Percentiles rank a stretch among this genome's conserved stretches.
Evolutionary conservation across 129 eudicot genomes (phyloP).

Genomic region (Escallonia rubra): DNA sequence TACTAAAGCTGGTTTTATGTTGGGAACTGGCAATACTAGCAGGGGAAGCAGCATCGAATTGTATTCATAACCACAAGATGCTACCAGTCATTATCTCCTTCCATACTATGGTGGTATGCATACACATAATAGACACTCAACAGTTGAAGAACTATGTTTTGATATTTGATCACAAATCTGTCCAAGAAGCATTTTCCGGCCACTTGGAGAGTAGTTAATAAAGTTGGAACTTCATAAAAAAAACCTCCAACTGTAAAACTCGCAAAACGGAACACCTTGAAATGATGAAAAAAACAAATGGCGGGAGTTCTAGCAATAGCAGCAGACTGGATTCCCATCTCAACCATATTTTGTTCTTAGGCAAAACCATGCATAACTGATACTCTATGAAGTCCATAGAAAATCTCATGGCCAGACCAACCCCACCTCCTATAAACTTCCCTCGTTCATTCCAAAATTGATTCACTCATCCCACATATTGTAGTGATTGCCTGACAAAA

Average conservation of each 20-base stretch:
- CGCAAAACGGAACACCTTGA: not conserved
- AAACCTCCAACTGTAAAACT: not conserved
- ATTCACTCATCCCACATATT: not conserved
- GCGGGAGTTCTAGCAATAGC: not conserved
- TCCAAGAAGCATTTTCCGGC: not conserved
- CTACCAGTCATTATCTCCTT: not conserved
- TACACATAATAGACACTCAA: not conserved
- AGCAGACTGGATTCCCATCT: conserved; percentile 9
- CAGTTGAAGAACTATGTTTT: not conserved
- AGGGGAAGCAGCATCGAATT: too few relatives aligned
- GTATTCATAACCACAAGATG: too few relatives aligned
- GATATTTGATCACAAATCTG: not conserved
- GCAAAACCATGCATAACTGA: not conserved
- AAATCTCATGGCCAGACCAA: conserved; percentile 10
- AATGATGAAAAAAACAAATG: not conserved
- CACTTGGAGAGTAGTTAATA: not conserved
- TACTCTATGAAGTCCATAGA: not conserved
- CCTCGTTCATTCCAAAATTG: not conserved
- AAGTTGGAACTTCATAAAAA: not conserved
- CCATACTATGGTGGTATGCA: too few relatives aligned
- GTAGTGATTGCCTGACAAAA: not conserved
- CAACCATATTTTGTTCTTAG: conserved; percentile 4
- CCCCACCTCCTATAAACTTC: conserved; percentile 13
- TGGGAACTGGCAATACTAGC: too few relatives aligned
- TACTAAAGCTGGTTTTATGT: too few relatives aligned